These are phyloP conservation scores for Dendrobium nobile DNA, from an alignment of 106 monocot species.

Conservation along the genomic window DNA sequence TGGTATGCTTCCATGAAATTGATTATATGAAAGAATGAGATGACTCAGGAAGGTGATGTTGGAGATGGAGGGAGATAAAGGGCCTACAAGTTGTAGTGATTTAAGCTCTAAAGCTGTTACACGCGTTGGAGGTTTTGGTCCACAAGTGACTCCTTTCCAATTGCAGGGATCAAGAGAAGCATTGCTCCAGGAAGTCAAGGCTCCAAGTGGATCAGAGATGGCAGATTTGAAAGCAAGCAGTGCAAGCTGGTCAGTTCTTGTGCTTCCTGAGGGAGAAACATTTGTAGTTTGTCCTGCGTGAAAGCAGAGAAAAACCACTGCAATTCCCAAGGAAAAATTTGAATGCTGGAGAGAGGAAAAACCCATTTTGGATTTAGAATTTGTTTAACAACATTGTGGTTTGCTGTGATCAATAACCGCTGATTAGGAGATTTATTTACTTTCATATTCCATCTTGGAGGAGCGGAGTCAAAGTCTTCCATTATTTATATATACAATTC, in stretches of 20 bases:
- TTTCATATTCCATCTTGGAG: no score
- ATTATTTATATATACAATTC: no score
- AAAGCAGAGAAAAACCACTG: no score
- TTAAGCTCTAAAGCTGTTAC: constrained; percentile 21
- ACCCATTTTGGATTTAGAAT: no score
- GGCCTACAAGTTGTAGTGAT: constrained; percentile 22
- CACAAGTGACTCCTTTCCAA: constrained; percentile 41
- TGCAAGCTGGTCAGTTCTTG: background rate
- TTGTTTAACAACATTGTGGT: no score
- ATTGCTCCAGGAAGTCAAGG: constrained; percentile 28
- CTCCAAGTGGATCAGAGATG: background rate
- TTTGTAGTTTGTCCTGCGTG: no score
- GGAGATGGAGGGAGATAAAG: constrained; percentile 23
- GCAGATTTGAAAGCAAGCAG: background rate
- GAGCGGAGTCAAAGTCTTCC: no score
- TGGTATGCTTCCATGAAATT: constrained; percentile 15
- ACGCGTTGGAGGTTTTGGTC: background rate
- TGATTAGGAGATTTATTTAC: no score
- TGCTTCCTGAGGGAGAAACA: background rate
- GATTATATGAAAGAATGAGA: constrained; percentile 13
- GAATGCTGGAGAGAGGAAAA: no score
- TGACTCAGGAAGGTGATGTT: constrained; percentile 39
- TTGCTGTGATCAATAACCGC: no score
- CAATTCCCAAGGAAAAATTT: no score
- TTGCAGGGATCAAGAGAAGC: constrained; percentile 25